These are phyloP conservation scores for Colletotrichum gigasporum DNA, from an alignment of 2,329 filamentous ascomycete genomes.

Conservation along the genomic window DNA sequence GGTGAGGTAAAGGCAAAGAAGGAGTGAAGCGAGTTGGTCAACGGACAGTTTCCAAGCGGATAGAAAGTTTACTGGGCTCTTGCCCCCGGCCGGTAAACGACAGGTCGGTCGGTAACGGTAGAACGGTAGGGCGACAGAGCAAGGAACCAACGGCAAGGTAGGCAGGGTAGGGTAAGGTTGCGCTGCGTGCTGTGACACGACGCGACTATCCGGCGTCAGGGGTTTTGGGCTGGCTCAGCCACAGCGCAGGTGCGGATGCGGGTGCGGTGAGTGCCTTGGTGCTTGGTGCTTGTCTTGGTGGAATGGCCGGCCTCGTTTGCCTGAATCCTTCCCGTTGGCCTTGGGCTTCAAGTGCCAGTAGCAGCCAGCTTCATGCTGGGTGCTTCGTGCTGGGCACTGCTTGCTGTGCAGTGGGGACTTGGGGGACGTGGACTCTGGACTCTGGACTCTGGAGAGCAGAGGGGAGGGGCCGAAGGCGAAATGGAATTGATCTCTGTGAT, in stretches of 20 bases:
- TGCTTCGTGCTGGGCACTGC: no score
- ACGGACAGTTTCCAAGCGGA: background rate
- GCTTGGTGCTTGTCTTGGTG: background rate
- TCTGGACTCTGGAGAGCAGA: background rate
- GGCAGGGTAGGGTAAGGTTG: constrained; percentile 3
- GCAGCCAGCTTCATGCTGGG: background rate
- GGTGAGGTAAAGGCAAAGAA: background rate
- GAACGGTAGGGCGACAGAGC: constrained; percentile 19
- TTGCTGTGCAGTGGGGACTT: background rate
- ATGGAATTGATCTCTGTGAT: constrained; percentile 17
- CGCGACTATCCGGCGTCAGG: constrained; percentile 28
- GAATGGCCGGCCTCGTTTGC: constrained; percentile 2
- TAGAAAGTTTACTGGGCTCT: constrained; percentile 24
- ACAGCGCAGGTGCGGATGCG: constrained; percentile 8
- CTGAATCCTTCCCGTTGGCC: constrained; percentile 5
- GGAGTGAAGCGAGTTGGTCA: background rate
- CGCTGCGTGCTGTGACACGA: constrained; percentile 20
- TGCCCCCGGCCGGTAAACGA: constrained; percentile 12
- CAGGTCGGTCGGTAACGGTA: constrained; percentile 12
- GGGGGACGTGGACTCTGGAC: background rate
- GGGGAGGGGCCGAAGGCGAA: constrained; percentile 1
- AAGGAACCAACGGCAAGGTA: background rate
- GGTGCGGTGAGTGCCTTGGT: constrained; percentile 5
- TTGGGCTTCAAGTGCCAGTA: no score
- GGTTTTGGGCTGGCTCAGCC: constrained; percentile 22